Evolutionary conservation across 192 early-diverging fungal species (phyloP).

Genomic region (Backusella westeae): DNA sequence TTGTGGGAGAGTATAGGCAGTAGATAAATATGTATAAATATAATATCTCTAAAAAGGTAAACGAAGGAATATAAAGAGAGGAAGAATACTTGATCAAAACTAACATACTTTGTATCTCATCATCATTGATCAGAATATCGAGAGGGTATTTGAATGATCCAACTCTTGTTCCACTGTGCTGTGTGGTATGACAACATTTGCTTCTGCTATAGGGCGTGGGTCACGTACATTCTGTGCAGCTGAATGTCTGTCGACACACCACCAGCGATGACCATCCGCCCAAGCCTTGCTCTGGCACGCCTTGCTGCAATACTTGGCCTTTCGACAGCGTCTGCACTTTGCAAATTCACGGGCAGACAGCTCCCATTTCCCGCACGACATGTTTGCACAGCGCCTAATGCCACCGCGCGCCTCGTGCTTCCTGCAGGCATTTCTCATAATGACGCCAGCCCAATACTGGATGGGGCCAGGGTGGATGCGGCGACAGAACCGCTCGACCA

Average conservation of each 20-base stretch:
- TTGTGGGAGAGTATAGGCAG: neutral
- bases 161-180: neutral
- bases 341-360: slow-evolving; percentile 71
- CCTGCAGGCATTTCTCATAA: slow-evolving; percentile 79
- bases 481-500: slow-evolving; percentile 72
- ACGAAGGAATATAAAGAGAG: neutral
- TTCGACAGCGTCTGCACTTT: slow-evolving; percentile 84
- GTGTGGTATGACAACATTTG: neutral
- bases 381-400: slow-evolving; percentile 75
- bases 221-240: neutral
- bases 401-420: slow-evolving; percentile 71
- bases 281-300: slow-evolving; percentile 72
- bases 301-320: slow-evolving; percentile 86
- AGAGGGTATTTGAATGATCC: neutral
- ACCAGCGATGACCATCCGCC: slow-evolving; percentile 78
- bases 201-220: neutral
- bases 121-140: neutral
- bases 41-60: neutral
- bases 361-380: slow-evolving; percentile 79
- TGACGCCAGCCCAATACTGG: slow-evolving; percentile 73
- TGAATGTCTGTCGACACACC: slow-evolving; percentile 61
- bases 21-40: neutral
- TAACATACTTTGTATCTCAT: neutral
- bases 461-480: slow-evolving; percentile 62
- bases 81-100: too few species aligned